phyloP scores from a whole-genome alignment of 1,139 yeast genomes.

The Pneumocystis oryctolagi region DNA sequence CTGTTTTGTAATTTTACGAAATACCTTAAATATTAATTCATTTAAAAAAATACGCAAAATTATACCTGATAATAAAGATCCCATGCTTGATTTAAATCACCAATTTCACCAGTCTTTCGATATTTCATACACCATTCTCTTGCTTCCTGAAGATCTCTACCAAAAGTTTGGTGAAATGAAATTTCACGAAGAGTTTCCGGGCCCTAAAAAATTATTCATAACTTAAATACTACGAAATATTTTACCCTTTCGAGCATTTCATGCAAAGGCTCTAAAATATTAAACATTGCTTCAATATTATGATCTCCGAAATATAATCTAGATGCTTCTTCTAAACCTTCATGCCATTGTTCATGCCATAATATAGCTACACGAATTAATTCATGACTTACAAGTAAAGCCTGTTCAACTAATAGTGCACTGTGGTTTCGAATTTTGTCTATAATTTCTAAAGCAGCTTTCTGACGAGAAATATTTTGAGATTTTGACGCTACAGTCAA shows the following conservation, averaged over 20 bases:
- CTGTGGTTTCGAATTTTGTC: conserved; percentile 88
- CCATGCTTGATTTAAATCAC: conserved; percentile 94
- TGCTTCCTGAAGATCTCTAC: conserved; percentile 84
- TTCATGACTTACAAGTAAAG: conserved; percentile 86
- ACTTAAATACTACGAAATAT: neutral
- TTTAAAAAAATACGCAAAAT: neutral
- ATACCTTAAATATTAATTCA: conserved; percentile 20
- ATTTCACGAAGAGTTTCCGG: conserved; percentile 89
- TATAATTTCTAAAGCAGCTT: conserved; percentile 80
- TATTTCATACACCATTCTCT: conserved; percentile 84
- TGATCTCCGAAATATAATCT: conserved; percentile 87
- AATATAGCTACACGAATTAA: conserved; percentile 85
- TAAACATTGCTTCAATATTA: conserved; percentile 86
- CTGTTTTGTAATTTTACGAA: conserved; percentile 79
- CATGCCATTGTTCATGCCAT: conserved; percentile 98
- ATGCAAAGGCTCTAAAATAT: conserved; percentile 79
- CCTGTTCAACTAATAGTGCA: conserved; percentile 71
- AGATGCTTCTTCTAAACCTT: conserved; percentile 93
- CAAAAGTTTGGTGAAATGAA: conserved; percentile 85
- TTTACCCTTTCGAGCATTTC: conserved; percentile 44
- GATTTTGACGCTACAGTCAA: conserved; percentile 92
- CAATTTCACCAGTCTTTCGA: conserved; percentile 68
- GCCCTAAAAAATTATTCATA: conserved; percentile 28
- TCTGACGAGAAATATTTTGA: conserved; percentile 74
- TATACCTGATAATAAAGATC: conserved; percentile 77